Evolutionary conservation across 495 filamentous ascomycete genomes (phyloP), one percentile per base, ranked within the genome.

Genomic region (Lepidopterella palustris): DNA sequence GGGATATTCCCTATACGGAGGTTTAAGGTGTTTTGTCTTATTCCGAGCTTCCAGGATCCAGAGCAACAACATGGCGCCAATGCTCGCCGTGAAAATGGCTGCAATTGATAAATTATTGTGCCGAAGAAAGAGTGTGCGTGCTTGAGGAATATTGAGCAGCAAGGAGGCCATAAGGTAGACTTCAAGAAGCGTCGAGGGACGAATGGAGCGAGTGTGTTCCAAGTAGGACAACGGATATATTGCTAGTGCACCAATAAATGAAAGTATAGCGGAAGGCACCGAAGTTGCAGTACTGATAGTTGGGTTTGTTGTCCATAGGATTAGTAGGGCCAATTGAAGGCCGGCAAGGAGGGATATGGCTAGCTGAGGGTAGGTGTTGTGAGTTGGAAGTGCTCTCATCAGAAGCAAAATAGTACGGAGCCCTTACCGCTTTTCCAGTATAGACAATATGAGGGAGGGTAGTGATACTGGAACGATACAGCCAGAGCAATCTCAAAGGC

Each of bases 111-210:
- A 9, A n/a, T 40, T 66, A 47, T 57, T 40, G 1, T 72, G 72
- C 21, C 74, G 72, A 6, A 86, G 72, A 79, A 80, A 88, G 18
- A 86, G 65, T 0, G 85, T 87, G 48, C 85, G 71, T 10, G 73
- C 67, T 51, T 76, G 78, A 0, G 78, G 75, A 29, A 76, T 68
- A 64, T 86, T 83, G 18, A 87, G 77, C 8, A 87, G 68, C 13
- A 82, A 50, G 0, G 80, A 80, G 59, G 82, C 62, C 47, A 84
- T 74, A 0, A 89, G 73, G 65, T 85, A 89, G 10, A 74, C 56
- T 52, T 81, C 78, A 28, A 88, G 69, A 10, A 87, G 59, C 24
- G 78, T 71, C 0, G 86, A 87, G 0, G 85, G 85, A 47, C 77
- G 75, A 27, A 78, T 70, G 59, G 78, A 78, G 23, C 76, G 73